Percentiles rank a stretch among this genome's conserved stretches.
Conservation (phyloP, 495 filamentous ascomycete species). For the Aspergillus conjunctus region DNA sequence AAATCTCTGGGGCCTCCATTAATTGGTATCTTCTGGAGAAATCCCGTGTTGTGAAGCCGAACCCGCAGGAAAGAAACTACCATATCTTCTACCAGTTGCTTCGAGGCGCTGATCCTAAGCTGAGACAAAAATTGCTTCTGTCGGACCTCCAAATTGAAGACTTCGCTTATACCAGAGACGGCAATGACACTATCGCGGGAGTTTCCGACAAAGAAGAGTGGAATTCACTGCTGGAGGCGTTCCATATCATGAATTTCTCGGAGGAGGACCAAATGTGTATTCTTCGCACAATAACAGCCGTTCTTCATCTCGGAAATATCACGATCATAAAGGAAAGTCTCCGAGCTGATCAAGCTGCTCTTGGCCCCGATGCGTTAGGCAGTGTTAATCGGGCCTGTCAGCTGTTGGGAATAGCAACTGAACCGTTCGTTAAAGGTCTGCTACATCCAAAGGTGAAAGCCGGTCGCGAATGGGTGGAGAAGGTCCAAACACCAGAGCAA, state of each 20-base stretch:
- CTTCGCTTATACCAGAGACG: constrained; percentile 87
- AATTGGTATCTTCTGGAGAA: constrained; percentile 99
- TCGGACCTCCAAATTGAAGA: constrained; percentile 73
- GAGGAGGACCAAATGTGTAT: constrained; percentile 83
- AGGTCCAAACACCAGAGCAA: constrained; percentile 95
- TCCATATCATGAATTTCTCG: constrained; percentile 90
- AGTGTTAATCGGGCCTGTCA: constrained; percentile 77
- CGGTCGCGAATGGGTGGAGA: constrained; percentile 96
- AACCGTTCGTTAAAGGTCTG: constrained; percentile 83
- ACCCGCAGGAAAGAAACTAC: constrained; percentile 87
- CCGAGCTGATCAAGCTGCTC: constrained; percentile 84
- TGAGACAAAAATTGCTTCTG: constrained; percentile 76
- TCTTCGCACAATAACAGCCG: constrained; percentile 82
- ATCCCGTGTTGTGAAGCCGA: constrained; percentile 88
- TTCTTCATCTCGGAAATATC: constrained; percentile 93
- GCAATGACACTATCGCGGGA: constrained; percentile 86
- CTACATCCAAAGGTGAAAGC: constrained; percentile 93
- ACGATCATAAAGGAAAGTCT: constrained; percentile 84
- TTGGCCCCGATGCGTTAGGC: constrained; percentile 69
- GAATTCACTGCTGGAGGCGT: constrained; percentile 86
- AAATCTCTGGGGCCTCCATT: constrained; percentile 94
- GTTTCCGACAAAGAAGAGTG: constrained; percentile 93
- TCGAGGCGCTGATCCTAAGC: constrained; percentile 70
- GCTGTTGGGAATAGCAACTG: constrained; percentile 79
- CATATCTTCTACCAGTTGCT: constrained; percentile 98